phyloP scores from a whole-genome alignment of 495 filamentous ascomycete genomes.

The Massariosphaeria phaeospora region DNA sequence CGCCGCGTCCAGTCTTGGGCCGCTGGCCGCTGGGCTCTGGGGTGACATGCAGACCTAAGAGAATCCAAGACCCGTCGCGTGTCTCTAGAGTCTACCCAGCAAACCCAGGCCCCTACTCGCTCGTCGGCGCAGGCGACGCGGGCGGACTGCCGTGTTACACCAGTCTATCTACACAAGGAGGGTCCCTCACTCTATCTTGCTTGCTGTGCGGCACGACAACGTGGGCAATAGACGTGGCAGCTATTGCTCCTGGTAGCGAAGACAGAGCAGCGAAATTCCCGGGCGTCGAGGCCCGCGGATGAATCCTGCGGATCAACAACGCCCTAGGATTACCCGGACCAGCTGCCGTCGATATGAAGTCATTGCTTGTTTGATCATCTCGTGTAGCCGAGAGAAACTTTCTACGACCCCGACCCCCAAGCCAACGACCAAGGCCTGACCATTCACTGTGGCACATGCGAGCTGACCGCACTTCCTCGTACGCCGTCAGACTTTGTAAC shows the following conservation, averaged over 20 bases:
- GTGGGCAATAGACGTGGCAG: constrained; percentile 14
- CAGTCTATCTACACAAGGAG: too few species aligned
- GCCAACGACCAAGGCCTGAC: background rate
- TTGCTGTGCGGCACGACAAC: too few species aligned
- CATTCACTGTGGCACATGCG: background rate
- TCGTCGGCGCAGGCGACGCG: background rate
- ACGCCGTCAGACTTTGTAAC: background rate
- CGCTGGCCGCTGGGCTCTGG: too few species aligned
- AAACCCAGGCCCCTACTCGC: background rate
- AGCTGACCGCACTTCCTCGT: background rate
- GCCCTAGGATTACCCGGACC: constrained; percentile 9
- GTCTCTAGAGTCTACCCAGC: constrained; percentile 8
- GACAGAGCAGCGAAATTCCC: background rate
- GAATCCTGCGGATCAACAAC: constrained; percentile 24
- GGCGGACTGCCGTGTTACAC: background rate
- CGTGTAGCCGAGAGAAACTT: background rate
- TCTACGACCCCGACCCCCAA: background rate
- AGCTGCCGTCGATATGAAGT: constrained; percentile 16
- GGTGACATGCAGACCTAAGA: constrained; percentile 2
- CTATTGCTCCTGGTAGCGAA: constrained; percentile 11
- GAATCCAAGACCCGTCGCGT: constrained; percentile 4
- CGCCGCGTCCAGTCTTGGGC: too few species aligned
- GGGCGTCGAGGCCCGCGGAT: constrained; percentile 9
- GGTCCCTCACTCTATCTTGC: too few species aligned
- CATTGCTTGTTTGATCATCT: constrained; percentile 4